Percentiles rank a stretch among this genome's conserved stretches.
Evolutionary conservation across 1,139 yeast species (phyloP).

Genomic region (Zhuliangozyma blackwelliae): DNA sequence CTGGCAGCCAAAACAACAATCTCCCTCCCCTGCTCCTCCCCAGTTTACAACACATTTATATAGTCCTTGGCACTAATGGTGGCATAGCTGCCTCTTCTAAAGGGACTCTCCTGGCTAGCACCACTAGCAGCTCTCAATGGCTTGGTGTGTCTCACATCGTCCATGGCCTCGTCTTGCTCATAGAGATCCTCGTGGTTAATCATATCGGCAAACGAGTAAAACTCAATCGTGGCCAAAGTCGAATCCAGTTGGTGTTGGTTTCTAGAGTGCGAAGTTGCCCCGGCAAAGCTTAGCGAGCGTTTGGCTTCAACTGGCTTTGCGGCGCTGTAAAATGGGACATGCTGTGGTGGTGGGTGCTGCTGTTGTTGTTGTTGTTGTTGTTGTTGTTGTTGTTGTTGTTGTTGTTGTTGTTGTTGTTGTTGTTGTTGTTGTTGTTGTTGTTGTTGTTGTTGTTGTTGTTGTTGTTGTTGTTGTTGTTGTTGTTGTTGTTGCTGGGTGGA

Average conservation of each 20-base stretch:
- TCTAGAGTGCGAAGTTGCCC: conserved; percentile 8
- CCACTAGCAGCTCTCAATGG: neutral
- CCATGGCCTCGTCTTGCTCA: conserved; percentile 1
- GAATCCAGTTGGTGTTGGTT: too few species aligned
- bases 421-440: too few species aligned
- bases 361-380: neutral
- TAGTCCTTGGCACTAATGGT: conserved; percentile 14
- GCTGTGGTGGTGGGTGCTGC: neutral
- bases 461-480: too few species aligned
- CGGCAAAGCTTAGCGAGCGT: conserved; percentile 12
- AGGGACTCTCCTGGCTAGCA: conserved; percentile 1
- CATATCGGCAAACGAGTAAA: conserved; percentile 33
- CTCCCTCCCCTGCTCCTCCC: neutral
- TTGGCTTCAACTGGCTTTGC: conserved; percentile 2
- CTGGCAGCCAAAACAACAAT: neutral
- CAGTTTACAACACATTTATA: conserved; percentile 10
- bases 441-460: too few species aligned
- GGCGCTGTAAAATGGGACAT: too few species aligned
- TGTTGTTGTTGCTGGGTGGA: too few species aligned
- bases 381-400: neutral
- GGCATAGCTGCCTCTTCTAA: conserved; percentile 12
- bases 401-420: too few species aligned
- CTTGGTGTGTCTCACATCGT: neutral
- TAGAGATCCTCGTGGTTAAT: conserved; percentile 9
- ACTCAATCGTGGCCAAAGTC: conserved; percentile 18